Base-by-base conservation (phyloP, 331 rosid species). In the Spiraea crenata region DNA sequence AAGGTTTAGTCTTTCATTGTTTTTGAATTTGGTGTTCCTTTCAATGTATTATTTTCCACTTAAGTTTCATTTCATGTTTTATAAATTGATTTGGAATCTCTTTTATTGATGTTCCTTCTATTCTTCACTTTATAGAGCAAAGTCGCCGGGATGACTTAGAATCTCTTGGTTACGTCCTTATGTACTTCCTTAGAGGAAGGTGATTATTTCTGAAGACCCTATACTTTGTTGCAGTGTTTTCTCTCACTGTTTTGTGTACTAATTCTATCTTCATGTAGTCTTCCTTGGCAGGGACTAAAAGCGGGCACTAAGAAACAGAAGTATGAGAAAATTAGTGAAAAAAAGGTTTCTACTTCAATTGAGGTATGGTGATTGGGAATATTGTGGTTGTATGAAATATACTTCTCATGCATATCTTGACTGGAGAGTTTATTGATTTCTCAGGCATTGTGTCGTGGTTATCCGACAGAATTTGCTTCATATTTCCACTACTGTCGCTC, bases 91-190 rank as follows among this genome's bases (percentile, higher is more conserved):
- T 64, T 65, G 13, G 20, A 46, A 46, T 79, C 40, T 76, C 40
- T 57, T 82, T 69, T 66, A 59, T 83, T 25, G 31, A 25, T 25
- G 31, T 25, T 25, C 31, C 31, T 25, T 82, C 77, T 80, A 49
- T 74, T 78, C 52, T 78, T 67, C 62, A 49, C 67, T 47, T 50
- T 52, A 63, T 56, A 95, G 99, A 95, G 87, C 99, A 95, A 88
- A 95, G 99, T 80, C 89, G 99, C 71, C 88, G 99, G 81, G 99
- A 95, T 89, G 99, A 95, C 79, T 87, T 95, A n/a, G 99, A 95
- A 82, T 95, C 99, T 76, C 99, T 95, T 88, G 99, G 99, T 75
- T 95, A 89, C 77, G 98, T 95, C 70, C 92, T 95, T 56, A 89
- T 91, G 98, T 95, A 95, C 85, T 95, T 95, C 66, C 75, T 95